A percentile compares a stretch with the other conserved stretches of the same genome.
phyloP scores from a whole-genome alignment of 129 eudicot species.

The Lactuca saligna region DNA sequence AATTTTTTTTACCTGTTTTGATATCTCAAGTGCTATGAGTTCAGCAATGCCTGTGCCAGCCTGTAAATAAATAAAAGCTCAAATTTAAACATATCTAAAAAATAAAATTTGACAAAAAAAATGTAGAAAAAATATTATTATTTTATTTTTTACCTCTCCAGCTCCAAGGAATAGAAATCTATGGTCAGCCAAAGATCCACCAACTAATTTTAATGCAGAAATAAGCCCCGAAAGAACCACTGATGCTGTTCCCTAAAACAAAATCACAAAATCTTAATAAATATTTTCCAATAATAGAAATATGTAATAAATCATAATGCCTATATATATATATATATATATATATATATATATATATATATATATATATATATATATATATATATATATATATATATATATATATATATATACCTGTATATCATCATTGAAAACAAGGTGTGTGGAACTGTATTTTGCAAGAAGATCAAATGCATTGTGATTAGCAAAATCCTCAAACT shows the following conservation, averaged over 20 bases:
- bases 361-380: constrained; percentile 24
- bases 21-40: constrained; percentile 84
- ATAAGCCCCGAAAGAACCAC: constrained; percentile 88
- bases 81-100: neutral
- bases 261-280: neutral
- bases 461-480: constrained; percentile 96
- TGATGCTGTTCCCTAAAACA: constrained; percentile 79
- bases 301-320: neutral
- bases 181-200: constrained; percentile 78
- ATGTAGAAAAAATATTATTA: neutral
- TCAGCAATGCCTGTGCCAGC: constrained; percentile 99
- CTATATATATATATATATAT: constrained; percentile 20
- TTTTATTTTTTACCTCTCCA: constrained; percentile 64
- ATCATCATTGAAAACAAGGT: constrained; percentile 88
- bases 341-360: constrained; percentile 32
- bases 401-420: constrained; percentile 56
- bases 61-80: constrained; percentile 37
- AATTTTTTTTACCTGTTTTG: constrained; percentile 65
- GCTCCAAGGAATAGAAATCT: constrained; percentile 84
- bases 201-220: constrained; percentile 69
- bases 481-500: constrained; percentile 94
- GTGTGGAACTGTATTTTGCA: constrained; percentile 72
- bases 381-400: neutral
- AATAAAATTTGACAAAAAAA: constrained; percentile 1
- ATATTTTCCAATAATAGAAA: neutral